Base-by-base conservation (phyloP, 1,139 yeast species). In the Pneumocystis murina region DNA sequence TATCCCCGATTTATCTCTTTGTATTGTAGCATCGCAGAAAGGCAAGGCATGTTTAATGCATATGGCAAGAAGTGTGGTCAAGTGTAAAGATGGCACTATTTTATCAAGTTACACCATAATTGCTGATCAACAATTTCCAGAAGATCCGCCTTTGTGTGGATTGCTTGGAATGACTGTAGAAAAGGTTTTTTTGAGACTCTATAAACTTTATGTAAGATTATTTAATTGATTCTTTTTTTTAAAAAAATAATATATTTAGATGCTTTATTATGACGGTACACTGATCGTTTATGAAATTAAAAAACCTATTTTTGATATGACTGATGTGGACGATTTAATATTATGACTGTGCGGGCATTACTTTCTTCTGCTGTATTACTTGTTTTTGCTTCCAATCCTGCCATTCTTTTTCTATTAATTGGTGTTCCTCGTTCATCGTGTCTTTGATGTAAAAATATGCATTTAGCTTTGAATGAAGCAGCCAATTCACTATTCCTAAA, bases 41-140 rank as follows among this genome's bases (percentile, higher is more conserved):
- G 81, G 66, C 82, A 83, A n/a, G 83, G 76, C 1, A 84, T 61
- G 0, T 89, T 88, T 35, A 81, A 69, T 66, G 83, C 86, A 69
- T 92, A 75, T 1, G 80, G 76, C 8, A 83, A 62, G 57, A 40
- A 43, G 61, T 20, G 55, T 48, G 5, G 28, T 48, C n/a, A 16
- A 24, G 24, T 24, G 55, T 12, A 20, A 20, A 10, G 33, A 48
- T 24, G 55, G 55, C 14, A 12, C 55, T 12, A 12, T 24, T 6
- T 24, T 48, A 24, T 48, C 20, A 12, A 48, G 55, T 24, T 48
- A 48, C 4, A 48, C 33, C 0, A 24, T 48, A 16, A 24, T 48
- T 24, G 55, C n/a, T 48, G 55, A 48, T 48, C 55, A 24, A 12
- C 12, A 24, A 4, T 48, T 48, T 48, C 55, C 55, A 4, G 33